Evolutionary conservation across 2,329 filamentous ascomycete genomes (phyloP).

Genomic region (Cyphellophora attinorum): DNA sequence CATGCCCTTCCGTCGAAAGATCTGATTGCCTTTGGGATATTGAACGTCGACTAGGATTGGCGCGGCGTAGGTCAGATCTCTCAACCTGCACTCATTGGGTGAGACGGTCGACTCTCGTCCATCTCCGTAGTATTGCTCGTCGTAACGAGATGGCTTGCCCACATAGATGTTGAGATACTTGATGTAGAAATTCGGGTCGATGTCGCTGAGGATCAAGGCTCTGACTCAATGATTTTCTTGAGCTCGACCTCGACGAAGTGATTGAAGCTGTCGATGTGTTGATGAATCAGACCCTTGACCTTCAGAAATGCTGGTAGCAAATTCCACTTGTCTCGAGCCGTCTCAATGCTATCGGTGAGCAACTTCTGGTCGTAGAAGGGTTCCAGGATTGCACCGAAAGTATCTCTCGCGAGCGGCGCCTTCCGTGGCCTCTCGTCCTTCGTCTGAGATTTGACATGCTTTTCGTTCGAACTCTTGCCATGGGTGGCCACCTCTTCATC

Average conservation of each 20-base stretch:
- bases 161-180: conserved; percentile 82
- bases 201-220: conserved; percentile 84
- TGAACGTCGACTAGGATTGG: conserved; percentile 88
- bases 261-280: conserved; percentile 98
- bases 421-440: too few relatives aligned
- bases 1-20: conserved; percentile 63
- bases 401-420: conserved; percentile 19
- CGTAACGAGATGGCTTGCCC: conserved; percentile 67
- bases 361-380: conserved; percentile 62
- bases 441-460: too few relatives aligned
- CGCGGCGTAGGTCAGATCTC: conserved; percentile 96
- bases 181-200: conserved; percentile 85
- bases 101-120: conserved; percentile 54
- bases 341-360: conserved; percentile 60
- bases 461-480: too few relatives aligned
- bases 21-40: conserved; percentile 72
- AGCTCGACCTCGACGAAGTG: conserved; percentile 95
- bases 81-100: conserved; percentile 89
- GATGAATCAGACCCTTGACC: conserved; percentile 92
- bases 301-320: conserved; percentile 94
- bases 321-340: conserved; percentile 84
- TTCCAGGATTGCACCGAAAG: conserved; percentile 55
- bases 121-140: conserved; percentile 56
- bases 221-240: conserved; percentile 91
- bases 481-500: too few relatives aligned